phyloP scores from a whole-genome alignment of 2,329 filamentous ascomycete species.

The Apiospora phragmitis region DNA sequence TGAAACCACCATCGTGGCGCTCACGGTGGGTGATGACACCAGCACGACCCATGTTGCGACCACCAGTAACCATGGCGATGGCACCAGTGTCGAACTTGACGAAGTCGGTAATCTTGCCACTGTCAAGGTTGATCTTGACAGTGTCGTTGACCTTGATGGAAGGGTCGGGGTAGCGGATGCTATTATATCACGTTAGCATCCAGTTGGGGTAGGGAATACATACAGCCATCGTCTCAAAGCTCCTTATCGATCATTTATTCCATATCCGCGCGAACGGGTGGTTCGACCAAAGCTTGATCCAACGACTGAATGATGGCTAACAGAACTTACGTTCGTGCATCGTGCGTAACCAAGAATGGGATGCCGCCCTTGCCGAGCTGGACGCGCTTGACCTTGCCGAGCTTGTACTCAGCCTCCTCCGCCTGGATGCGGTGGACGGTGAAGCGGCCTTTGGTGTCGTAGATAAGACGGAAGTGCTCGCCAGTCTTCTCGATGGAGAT shows the following conservation, averaged over 20 bases:
- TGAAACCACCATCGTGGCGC: slow-evolving; percentile 99
- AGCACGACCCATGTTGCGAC: slow-evolving; percentile 99
- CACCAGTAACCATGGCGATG: slow-evolving; percentile 98
- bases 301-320: slow-evolving; percentile 99
- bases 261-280: slow-evolving; percentile 27
- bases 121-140: slow-evolving; percentile 96
- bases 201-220: slow-evolving; percentile 37
- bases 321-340: slow-evolving; percentile 99
- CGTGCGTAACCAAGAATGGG: slow-evolving; percentile 99
- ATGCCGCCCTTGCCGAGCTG: slow-evolving; percentile 99
- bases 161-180: slow-evolving; percentile 99
- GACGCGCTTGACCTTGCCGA: slow-evolving; percentile 99
- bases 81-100: slow-evolving; percentile 98
- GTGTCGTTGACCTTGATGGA: slow-evolving; percentile 99
- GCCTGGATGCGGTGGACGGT: slow-evolving; percentile 98
- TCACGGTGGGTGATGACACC: slow-evolving; percentile 99
- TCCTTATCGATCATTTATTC: slow-evolving; percentile 31
- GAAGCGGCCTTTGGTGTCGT: slow-evolving; percentile 99
- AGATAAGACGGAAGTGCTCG: slow-evolving; percentile 99
- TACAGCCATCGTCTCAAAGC: slow-evolving; percentile 54
- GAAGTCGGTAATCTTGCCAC: slow-evolving; percentile 97
- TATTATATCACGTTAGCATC: slow-evolving; percentile 51
- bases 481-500: slow-evolving; percentile 99
- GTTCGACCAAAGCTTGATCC: slow-evolving; percentile 96
- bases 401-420: slow-evolving; percentile 99